Evolutionary conservation across 306 rosid genomes (phyloP).

Genomic region (Benincasa hispida): DNA sequence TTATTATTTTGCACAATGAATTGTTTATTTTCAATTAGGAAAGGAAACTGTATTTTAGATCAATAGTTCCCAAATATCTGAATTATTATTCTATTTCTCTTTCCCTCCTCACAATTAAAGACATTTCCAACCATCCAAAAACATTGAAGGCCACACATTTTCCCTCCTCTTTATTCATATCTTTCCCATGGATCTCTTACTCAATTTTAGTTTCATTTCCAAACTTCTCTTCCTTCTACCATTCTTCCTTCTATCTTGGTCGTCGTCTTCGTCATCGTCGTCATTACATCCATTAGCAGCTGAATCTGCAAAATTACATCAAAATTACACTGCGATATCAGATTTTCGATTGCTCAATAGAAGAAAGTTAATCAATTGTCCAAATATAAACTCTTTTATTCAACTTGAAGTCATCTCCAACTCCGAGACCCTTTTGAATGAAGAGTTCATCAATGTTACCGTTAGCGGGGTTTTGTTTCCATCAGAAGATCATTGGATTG

Average conservation of each 20-base stretch:
- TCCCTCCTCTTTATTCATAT: conserved; percentile 8
- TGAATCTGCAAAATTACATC: conserved; percentile 28
- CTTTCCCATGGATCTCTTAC: conserved; percentile 4
- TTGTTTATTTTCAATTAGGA: too few relatives aligned
- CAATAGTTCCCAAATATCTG: neutral
- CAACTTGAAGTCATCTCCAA: conserved; percentile 19
- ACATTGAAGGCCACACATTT: neutral
- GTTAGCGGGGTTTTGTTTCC: conserved; percentile 44
- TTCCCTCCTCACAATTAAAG: neutral
- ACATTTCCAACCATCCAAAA: neutral
- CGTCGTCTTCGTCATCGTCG: conserved; percentile 1
- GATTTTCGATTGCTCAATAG: conserved; percentile 55
- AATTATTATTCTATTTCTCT: too few relatives aligned
- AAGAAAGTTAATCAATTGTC: conserved; percentile 26
- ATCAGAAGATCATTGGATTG: conserved; percentile 47
- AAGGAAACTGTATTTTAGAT: too few relatives aligned
- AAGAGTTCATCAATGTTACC: conserved; percentile 37
- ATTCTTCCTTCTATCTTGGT: neutral
- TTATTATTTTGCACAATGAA: too few relatives aligned
- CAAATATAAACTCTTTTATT: conserved; percentile 15
- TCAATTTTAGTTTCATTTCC: neutral
- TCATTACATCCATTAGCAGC: conserved; percentile 15
- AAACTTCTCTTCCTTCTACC: neutral
- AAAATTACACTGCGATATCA: conserved; percentile 51
- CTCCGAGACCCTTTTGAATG: conserved; percentile 29